Evolutionary conservation across 2,329 filamentous ascomycete species (phyloP).

Genomic region (Orbilia ellipsospora): DNA sequence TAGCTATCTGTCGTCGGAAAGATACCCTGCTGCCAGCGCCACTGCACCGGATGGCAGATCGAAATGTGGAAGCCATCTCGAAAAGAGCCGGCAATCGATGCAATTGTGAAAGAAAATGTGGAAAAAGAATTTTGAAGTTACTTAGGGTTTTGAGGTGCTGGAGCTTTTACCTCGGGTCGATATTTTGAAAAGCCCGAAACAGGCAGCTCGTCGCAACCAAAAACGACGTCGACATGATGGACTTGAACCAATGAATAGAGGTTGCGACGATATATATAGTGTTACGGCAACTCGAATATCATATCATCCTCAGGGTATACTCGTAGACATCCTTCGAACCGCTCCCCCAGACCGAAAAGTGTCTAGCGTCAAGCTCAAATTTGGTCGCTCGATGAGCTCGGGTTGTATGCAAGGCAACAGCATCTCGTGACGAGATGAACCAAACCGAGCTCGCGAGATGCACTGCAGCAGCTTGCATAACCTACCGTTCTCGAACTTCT

Average conservation of each 20-base stretch:
- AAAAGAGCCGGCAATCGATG: slow-evolving; percentile 16
- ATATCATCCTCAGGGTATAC: background rate
- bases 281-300: no score
- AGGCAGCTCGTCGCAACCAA: background rate
- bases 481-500: no score
- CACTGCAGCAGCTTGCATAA: no score
- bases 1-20: slow-evolving; percentile 7
- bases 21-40: slow-evolving; percentile 8
- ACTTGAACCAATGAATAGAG: no score
- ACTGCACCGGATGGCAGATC: slow-evolving; percentile 32
- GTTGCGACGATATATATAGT: no score
- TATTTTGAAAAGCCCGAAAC: background rate
- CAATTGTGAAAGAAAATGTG: background rate
- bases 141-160: background rate
- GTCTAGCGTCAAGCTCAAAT: no score
- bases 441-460: no score
- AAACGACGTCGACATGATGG: no score
- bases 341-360: no score
- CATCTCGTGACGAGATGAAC: no score
- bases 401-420: no score
- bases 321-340: background rate
- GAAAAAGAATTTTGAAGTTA: background rate
- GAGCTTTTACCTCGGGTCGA: slow-evolving; percentile 6
- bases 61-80: slow-evolving; percentile 48
- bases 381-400: no score